A percentile compares a stretch with the other conserved stretches of the same genome.
phyloP scores from a whole-genome alignment of 345 rosid genomes.

The Populus ilicifolia region DNA sequence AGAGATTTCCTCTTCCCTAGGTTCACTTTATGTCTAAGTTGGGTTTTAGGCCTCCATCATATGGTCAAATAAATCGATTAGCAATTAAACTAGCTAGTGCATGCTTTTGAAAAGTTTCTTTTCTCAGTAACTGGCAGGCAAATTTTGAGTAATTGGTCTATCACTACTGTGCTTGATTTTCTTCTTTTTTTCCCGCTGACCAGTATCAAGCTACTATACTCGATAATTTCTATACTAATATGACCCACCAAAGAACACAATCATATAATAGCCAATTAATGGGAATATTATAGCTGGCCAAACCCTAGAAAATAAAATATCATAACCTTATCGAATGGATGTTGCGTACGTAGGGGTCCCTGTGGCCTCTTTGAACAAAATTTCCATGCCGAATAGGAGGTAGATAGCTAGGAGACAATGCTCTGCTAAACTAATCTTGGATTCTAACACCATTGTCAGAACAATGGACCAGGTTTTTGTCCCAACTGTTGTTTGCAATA shows the following conservation, averaged over 20 bases:
- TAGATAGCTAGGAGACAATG: conserved; percentile 9
- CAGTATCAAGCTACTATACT: background rate
- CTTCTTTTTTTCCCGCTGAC: background rate
- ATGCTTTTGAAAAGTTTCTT: too few species aligned
- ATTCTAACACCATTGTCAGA: conserved; percentile 1
- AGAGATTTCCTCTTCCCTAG: too few species aligned
- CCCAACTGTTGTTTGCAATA: conserved; percentile 15
- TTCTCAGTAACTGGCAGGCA: too few species aligned
- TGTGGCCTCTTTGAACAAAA: background rate
- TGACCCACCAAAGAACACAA: background rate
- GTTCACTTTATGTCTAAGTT: too few species aligned
- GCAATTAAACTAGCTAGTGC: too few species aligned
- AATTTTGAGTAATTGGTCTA: too few species aligned
- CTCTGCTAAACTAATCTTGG: conserved; percentile 8
- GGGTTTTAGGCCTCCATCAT: too few species aligned
- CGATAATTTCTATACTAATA: background rate
- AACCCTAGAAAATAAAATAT: background rate
- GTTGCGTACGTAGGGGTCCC: background rate
- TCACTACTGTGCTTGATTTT: background rate
- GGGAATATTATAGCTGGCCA: background rate
- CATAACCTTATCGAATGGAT: background rate
- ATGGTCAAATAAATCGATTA: too few species aligned
- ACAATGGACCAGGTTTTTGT: conserved; percentile 21
- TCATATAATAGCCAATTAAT: background rate
- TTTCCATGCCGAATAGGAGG: background rate